Evolutionary conservation across 1,284 basidiomycete genomes (phyloP), one percentile per base, ranked within the genome.

Genomic region (Ustilago loliicola): DNA sequence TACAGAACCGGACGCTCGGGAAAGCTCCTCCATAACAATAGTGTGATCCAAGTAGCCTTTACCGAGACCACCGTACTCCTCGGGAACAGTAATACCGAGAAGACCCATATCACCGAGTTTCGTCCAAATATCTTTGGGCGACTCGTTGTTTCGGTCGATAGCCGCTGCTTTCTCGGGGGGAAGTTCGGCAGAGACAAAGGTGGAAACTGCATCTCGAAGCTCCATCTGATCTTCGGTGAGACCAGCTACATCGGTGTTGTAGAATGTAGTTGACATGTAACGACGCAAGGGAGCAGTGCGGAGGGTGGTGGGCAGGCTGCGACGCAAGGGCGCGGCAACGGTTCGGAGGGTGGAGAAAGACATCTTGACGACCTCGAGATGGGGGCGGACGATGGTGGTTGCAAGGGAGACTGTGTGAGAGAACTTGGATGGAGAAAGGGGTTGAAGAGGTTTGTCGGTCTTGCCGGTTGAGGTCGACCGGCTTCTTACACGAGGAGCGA

Each of bases 1-100:
- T 36, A 98, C 92, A 3, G 93, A 94, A 25, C 94, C 95, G 7
- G 94, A 96, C 8, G 94, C 93, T 30, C 91, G 89, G 29, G 94
- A 96, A 61, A 98, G 88, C 93, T 88, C 56, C 59, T 83, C 82
- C 82, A 83, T 83, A 8, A 83, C 79, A 57, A 83, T 69, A 10
- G 77, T 78, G 55, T 83, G 82, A 30, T 83, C 82, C 1, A 83
- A 50, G 51, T 83, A 83, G 0, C 82, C 81, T 32, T 75, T 78
- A 0, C 77, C 82, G 23, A 82, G 59, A 11, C 82, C 82, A 36
- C 82, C 82, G 27, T 68, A 64, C 40, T 79, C 67, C 34, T 82
- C 82, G 2, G 80, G 77, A 3, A 81, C 79, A 2, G 82, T 83
- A 63, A 83, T 79, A 11, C 82, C 82, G 13, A 82, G 58, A 27